phyloP scores from a whole-genome alignment of 495 filamentous ascomycete species.

The Neurospora sublineolata region DNA sequence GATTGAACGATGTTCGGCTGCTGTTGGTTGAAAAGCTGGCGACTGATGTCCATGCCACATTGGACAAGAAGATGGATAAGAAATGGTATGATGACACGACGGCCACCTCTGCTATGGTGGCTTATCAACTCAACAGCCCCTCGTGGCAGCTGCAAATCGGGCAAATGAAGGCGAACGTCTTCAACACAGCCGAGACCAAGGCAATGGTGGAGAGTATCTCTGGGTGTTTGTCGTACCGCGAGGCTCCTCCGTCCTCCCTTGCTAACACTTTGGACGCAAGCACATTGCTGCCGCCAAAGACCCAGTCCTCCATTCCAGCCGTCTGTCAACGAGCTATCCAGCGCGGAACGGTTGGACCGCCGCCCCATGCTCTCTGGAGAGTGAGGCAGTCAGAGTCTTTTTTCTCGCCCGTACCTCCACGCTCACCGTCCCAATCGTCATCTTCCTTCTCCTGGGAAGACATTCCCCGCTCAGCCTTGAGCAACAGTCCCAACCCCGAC shows the following conservation, averaged over 20 bases:
- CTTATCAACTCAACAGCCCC: constrained; percentile 12
- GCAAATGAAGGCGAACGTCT: neutral
- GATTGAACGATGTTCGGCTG: neutral
- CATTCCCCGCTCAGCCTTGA: neutral
- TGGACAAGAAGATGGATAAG: neutral
- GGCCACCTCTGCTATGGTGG: constrained; percentile 18
- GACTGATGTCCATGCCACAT: neutral
- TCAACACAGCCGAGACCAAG: neutral
- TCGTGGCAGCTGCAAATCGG: neutral
- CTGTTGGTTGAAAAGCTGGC: neutral
- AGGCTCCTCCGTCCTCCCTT: neutral
- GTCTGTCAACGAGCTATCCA: neutral
- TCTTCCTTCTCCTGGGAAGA: neutral
- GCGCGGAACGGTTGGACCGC: neutral
- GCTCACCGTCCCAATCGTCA: neutral
- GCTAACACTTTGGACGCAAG: neutral
- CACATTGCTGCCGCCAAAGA: neutral
- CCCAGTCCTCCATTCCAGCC: neutral
- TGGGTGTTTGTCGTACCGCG: neutral
- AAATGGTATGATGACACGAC: neutral
- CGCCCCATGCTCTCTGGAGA: neutral
- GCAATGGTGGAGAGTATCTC: neutral
- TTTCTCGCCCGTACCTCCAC: neutral
- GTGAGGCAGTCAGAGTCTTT: neutral
- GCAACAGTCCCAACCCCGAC: neutral